Base-by-base conservation (phyloP, 371 early-diverging fungal genomes). In the Batkoa obscura region DNA sequence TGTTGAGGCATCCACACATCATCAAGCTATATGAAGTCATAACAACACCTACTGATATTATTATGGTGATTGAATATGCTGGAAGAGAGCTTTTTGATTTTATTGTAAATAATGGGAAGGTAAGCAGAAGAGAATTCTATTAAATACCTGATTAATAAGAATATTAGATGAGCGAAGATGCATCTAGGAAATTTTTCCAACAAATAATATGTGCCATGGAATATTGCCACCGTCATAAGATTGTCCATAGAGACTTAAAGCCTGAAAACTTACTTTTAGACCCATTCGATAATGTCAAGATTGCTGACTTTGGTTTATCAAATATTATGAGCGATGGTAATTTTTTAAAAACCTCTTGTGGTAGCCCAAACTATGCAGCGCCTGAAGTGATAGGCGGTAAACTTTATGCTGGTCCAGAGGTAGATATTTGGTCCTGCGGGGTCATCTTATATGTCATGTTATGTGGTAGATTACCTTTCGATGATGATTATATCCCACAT, bases 371-470 rank as follows among this genome's bases (percentile, higher is more conserved):
- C 66, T 88, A 86, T 67, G 87, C 87, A 5, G 87, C 87, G 4
- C 97, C 97, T 41, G 97, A 97, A 70, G 94, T 94, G 10, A 91
- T 94, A 56, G 84, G 84, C 48, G 93, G 92, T 67, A 85, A 82
- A 76, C 64, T 89, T 36, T 99, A 99, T 64, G 89, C 89, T 30
- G 98, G 98, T 9, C 93, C 97, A 3, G 99, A 97, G 69, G 93
- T 98, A 3, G 99, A 99, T 74, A 89, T 98, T 1, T 99, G 99
- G 99, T 88, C 89, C 62, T 90, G 94, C 62, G 99, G 99, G 30
- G 96, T 99, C 3, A 93, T 99, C 58, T 73, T 99, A 15, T 99
- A 96, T 66, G 98, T 96, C 13, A 92, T 98, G 93, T 77, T 99
- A n/a, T 91, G 92, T 67, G 99, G 99, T 4, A 76, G 88, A 56